A percentile compares a stretch with the other conserved stretches of the same genome.
These are phyloP conservation scores for Parascedosporium putredinis DNA, from an alignment of 2,329 filamentous ascomycete genomes.

Conservation along the genomic window DNA sequence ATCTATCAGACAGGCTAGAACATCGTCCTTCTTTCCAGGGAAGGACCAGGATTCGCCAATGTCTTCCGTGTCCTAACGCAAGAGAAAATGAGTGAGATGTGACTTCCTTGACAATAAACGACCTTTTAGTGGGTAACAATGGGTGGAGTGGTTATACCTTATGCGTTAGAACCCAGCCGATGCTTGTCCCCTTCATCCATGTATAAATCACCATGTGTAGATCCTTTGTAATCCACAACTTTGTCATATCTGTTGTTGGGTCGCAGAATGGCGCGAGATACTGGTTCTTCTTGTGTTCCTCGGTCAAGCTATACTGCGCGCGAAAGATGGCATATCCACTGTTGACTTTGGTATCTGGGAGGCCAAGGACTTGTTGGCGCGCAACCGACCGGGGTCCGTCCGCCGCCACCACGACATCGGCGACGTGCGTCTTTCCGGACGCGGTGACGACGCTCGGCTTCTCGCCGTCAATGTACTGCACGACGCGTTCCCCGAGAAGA, in stretches of 20 bases:
- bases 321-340: background rate
- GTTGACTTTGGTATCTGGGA: background rate
- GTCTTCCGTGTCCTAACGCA: conserved; percentile 23
- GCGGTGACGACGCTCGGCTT: background rate
- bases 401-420: background rate
- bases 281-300: background rate
- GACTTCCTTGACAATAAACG: background rate
- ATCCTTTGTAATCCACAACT: background rate
- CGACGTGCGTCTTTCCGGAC: background rate
- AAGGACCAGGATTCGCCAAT: conserved; percentile 31
- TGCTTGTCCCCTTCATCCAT: background rate
- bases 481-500: background rate
- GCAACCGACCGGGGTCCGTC: background rate
- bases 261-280: background rate
- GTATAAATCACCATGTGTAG: background rate
- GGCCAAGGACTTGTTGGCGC: background rate
- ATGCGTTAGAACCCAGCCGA: background rate
- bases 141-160: background rate
- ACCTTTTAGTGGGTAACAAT: background rate
- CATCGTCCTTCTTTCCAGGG: conserved; percentile 25
- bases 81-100: background rate
- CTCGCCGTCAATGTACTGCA: background rate
- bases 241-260: background rate
- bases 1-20: conserved; percentile 22
- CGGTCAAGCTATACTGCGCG: background rate